Conservation (phyloP, 495 filamentous ascomycete genomes). For the Penicillium atrosanguineum region DNA sequence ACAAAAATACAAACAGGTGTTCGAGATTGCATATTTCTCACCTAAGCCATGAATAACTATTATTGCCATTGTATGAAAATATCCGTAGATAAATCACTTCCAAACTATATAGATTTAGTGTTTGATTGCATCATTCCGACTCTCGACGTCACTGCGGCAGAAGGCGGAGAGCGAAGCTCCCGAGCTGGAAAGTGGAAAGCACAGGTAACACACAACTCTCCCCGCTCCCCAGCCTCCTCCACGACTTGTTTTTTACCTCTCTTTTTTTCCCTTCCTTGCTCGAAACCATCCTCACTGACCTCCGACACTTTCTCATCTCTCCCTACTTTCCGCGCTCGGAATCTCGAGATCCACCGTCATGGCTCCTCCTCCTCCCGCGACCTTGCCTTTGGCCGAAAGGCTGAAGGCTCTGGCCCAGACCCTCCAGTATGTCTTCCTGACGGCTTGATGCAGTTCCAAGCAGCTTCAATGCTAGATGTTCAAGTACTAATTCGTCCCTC, state of each 20-base stretch:
- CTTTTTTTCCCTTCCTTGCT: conserved; percentile 1
- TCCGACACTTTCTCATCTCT: neutral
- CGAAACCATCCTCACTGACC: neutral
- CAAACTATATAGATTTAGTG: neutral
- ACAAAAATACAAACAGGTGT: neutral
- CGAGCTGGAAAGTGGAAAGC: conserved; percentile 15
- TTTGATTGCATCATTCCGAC: conserved; percentile 22
- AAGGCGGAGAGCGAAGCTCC: conserved; percentile 23
- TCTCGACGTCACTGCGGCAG: conserved; percentile 21
- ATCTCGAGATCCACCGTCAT: conserved; percentile 41
- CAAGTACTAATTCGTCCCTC: conserved; percentile 41
- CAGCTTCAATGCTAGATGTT: conserved; percentile 13
- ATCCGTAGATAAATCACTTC: neutral
- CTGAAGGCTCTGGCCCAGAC: conserved; percentile 77
- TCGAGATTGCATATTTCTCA: neutral
- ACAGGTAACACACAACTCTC: conserved; percentile 27
- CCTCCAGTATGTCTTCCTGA: conserved; percentile 66
- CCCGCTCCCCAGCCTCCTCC: conserved; percentile 30
- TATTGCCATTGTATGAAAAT: neutral
- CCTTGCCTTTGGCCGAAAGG: conserved; percentile 69
- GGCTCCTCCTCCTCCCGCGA: conserved; percentile 75
- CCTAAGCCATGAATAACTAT: neutral
- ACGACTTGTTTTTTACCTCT: conserved; percentile 7
- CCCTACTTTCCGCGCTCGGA: conserved; percentile 4
- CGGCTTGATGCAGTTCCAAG: conserved; percentile 19